Evolutionary conservation across 352 stramenopile species (phyloP), one percentile per base, ranked within the genome.

Genomic region (Globisporangium canariense): DNA sequence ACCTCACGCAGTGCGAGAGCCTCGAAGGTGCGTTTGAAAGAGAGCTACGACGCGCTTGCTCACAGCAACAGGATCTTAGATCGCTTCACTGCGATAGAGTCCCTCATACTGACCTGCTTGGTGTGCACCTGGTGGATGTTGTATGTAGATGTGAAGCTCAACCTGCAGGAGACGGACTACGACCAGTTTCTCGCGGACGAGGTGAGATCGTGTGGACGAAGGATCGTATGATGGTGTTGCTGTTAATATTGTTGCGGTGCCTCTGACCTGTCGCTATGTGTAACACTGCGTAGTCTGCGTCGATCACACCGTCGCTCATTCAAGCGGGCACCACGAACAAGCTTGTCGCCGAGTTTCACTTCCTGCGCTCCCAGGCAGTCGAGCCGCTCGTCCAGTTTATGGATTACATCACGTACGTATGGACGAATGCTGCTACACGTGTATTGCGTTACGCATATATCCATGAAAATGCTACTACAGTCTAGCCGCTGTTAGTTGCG

Each of bases 141-240:
- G 22, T 41, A 1, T 70, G 49, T 56, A 93, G 87, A 94, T 78
- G 83, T 95, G 65, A 95, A 93, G 73, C 76, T 94, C 34, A 99
- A 99, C 71, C 75, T 99, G 18, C 97, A 98, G 64, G 97, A 99
- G 76, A 99, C 95, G 14, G 97, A 99, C 82, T 99, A 99, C 70
- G 89, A 95, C 60, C 91, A 98, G 75, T 98, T 98, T 59, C 73
- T 99, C 54, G 85, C 90, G 11, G 94, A 99, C 74, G 94, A 98
- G 77, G 86, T 92, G 59, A 55, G 62, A 67, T 11, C 3, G 2
- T 32, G n/a, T 43, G 10, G 28, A 30, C 10, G 34, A 30, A 38
- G 76, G 50, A 66, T 73, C 20, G 51, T 46, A n/a, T 50, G n/a
- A 58, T 45, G 30, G 11, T 77, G 11, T 18, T 49, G 16, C 47